These are phyloP conservation scores for Dactylellina parvicollis DNA, from an alignment of 2,329 filamentous ascomycete species.

Conservation along the genomic window DNA sequence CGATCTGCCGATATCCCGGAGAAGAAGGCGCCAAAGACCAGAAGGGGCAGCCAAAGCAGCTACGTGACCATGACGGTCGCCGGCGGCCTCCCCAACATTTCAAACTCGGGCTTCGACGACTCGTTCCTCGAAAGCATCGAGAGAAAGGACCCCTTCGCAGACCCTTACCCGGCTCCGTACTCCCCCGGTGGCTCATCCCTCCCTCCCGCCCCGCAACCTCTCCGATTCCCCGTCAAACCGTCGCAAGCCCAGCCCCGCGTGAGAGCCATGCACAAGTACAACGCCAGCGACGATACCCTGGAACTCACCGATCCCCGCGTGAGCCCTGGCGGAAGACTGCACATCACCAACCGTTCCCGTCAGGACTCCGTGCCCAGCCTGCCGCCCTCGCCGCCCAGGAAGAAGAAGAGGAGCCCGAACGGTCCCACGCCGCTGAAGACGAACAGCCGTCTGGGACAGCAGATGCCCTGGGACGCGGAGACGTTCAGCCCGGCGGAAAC, in stretches of 20 bases:
- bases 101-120: slow-evolving; percentile 33
- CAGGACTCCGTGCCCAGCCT: slow-evolving; percentile 39
- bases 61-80: slow-evolving; percentile 47
- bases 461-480: too few relatives aligned
- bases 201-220: slow-evolving; percentile 27
- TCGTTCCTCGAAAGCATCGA: slow-evolving; percentile 38
- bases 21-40: background rate
- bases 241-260: background rate
- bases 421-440: too few relatives aligned
- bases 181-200: slow-evolving; percentile 33
- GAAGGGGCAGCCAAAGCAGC: slow-evolving; percentile 24
- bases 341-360: slow-evolving; percentile 43
- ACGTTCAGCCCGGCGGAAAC: slow-evolving; percentile 63
- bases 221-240: slow-evolving; percentile 36
- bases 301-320: slow-evolving; percentile 45
- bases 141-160: slow-evolving; percentile 33
- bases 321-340: slow-evolving; percentile 32
- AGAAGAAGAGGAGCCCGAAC: slow-evolving; percentile 11
- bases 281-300: slow-evolving; percentile 40
- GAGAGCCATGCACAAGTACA: slow-evolving; percentile 39
- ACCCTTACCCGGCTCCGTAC: slow-evolving; percentile 37
- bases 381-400: slow-evolving; percentile 37
- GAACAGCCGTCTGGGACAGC: too few relatives aligned
- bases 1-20: slow-evolving; percentile 38
- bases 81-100: slow-evolving; percentile 32